These are phyloP conservation scores for Stellera chamaejasme DNA, from an alignment of 345 rosid genomes.

Conservation along the genomic window DNA sequence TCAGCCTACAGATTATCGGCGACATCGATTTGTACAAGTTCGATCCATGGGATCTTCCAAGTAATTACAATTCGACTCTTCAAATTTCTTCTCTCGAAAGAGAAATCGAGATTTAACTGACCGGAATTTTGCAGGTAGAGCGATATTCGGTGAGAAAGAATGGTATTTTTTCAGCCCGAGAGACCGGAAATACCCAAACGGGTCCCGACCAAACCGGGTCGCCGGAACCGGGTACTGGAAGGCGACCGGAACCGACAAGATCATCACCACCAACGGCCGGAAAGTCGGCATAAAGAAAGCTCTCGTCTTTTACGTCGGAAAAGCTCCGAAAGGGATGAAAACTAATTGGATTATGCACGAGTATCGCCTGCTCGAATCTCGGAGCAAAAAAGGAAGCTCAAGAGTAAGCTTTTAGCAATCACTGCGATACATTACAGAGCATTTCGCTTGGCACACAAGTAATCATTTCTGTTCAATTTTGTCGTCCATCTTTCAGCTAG, in stretches of 20 bases:
- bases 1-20: conserved; percentile 60
- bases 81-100: not conserved
- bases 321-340: conserved; percentile 88
- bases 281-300: conserved; percentile 93
- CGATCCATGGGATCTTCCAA: conserved; percentile 84
- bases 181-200: conserved; percentile 92
- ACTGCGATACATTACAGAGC: not conserved
- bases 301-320: conserved; percentile 84
- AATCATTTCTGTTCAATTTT: not conserved
- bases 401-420: conserved; percentile 29
- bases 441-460: not conserved
- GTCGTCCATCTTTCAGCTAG: conserved; percentile 36
- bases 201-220: conserved; percentile 85
- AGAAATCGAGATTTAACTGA: not conserved
- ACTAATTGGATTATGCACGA: conserved; percentile 99
- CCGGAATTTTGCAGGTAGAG: conserved; percentile 44
- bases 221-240: conserved; percentile 99
- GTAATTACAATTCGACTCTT: conserved; percentile 23
- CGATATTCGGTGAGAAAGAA: conserved; percentile 84
- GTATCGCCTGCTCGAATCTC: conserved; percentile 62
- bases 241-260: conserved; percentile 92
- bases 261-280: conserved; percentile 59
- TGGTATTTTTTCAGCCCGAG: conserved; percentile 97
- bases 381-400: conserved; percentile 56
- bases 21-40: conserved; percentile 91